Evolutionary conservation across 805 yeast genomes (phyloP).

Genomic region (Wickerhamiella sergipiensis): DNA sequence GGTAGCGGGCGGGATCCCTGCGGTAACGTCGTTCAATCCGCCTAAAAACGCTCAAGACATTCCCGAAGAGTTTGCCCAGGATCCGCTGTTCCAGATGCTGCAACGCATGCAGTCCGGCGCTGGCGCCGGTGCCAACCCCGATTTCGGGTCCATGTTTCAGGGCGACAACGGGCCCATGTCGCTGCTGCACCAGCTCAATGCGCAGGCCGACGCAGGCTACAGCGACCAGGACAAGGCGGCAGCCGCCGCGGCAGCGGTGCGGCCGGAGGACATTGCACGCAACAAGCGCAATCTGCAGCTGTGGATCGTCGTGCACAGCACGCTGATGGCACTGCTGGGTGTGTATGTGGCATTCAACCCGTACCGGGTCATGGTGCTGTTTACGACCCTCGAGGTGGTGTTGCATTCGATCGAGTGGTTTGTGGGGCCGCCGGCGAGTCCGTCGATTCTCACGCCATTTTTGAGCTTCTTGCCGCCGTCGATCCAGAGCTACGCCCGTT

Average conservation of each 20-base stretch:
- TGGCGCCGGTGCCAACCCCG: not conserved
- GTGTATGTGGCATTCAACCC: constrained; percentile 16
- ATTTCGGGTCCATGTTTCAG: not conserved
- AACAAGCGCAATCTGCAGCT: constrained; percentile 5
- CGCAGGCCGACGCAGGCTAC: not conserved
- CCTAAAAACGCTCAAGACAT: not conserved
- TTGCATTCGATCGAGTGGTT: constrained; percentile 9
- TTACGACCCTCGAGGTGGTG: constrained; percentile 15
- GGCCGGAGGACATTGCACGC: not conserved
- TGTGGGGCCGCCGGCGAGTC: constrained; percentile 13
- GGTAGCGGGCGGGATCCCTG: not conserved
- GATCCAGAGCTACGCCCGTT: constrained; percentile 16
- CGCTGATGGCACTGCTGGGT: constrained; percentile 14
- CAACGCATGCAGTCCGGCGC: constrained; percentile 9
- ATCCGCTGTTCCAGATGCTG: constrained; percentile 15
- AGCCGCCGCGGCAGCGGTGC: not conserved
- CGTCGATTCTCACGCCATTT: constrained; percentile 12
- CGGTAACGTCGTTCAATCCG: not conserved
- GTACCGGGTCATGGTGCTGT: constrained; percentile 12
- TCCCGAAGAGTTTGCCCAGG: constrained; percentile 4
- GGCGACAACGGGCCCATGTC: not conserved
- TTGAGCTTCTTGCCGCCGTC: constrained; percentile 20
- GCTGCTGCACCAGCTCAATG: not conserved
- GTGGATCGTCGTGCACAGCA: constrained; percentile 10
- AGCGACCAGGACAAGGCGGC: not conserved